These are phyloP conservation scores for Phylloporus sp. DNA, from an alignment of 768 basidiomycete species.

Conservation along the genomic window DNA sequence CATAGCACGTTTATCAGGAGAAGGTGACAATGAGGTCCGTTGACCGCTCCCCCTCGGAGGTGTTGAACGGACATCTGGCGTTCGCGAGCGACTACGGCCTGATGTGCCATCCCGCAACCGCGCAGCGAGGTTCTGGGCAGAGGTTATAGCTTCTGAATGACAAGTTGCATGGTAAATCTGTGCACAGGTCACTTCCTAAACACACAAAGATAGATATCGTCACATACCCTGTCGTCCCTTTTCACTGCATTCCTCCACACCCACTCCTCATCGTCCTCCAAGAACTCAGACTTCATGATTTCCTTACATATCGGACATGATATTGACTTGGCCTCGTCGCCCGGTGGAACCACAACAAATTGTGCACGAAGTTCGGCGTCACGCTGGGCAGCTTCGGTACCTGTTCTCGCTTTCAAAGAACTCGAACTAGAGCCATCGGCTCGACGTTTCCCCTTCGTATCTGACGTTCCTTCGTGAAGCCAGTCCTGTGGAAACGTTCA, in stretches of 20 bases:
- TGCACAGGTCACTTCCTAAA: conserved; percentile 1
- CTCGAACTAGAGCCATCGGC: conserved; percentile 48
- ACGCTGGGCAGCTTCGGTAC: conserved; percentile 64
- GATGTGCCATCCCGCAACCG: conserved; percentile 59
- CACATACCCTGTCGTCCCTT: conserved; percentile 75
- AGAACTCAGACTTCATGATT: conserved; percentile 81
- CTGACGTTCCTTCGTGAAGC: conserved; percentile 63
- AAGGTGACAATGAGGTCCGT: conserved; percentile 44
- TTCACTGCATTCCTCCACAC: conserved; percentile 90
- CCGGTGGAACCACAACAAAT: conserved; percentile 86
- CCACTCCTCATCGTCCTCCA: conserved; percentile 98
- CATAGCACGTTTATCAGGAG: conserved; percentile 52
- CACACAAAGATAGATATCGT: neutral
- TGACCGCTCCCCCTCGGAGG: conserved; percentile 33
- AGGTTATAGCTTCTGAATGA: conserved; percentile 73
- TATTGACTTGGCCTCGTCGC: conserved; percentile 77
- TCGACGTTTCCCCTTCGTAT: conserved; percentile 67
- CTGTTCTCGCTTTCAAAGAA: conserved; percentile 55
- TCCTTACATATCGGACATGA: conserved; percentile 98
- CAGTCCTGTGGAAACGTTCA: conserved; percentile 64
- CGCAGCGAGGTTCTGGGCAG: conserved; percentile 61
- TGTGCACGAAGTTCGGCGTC: conserved; percentile 72
- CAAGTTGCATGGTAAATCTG: conserved; percentile 96
- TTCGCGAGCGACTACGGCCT: conserved; percentile 66
- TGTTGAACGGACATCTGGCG: conserved; percentile 56